A percentile compares a stretch with the other conserved stretches of the same genome.
Evolutionary conservation across 2,329 filamentous ascomycete genomes (phyloP).

Genomic region (Ciborinia camelliae): DNA sequence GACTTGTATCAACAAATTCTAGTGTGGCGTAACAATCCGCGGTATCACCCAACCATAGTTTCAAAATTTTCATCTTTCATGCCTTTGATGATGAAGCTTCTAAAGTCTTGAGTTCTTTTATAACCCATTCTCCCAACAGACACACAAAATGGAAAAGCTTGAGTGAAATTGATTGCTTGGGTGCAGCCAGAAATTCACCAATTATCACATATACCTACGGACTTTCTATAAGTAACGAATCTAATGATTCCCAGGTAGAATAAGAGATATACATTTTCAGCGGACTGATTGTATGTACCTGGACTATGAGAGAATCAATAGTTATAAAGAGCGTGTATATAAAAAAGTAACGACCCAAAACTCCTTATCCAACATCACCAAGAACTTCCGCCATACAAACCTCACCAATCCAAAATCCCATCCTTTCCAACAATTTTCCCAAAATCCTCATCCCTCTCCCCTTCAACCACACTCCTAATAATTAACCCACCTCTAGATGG

Average conservation of each 20-base stretch:
- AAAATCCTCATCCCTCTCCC: conserved; percentile 42
- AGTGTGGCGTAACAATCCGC: no score
- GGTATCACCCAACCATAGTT: no score
- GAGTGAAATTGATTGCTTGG: neutral
- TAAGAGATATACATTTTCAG: neutral
- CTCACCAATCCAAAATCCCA: conserved; percentile 2
- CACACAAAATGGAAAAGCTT: neutral
- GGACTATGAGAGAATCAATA: no score
- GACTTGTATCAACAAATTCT: no score
- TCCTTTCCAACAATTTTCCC: conserved; percentile 39
- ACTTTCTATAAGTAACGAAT: neutral
- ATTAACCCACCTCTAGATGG: conserved; percentile 40
- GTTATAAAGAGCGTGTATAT: neutral
- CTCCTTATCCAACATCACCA: neutral
- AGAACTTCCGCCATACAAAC: neutral
- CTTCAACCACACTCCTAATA: conserved; percentile 42
- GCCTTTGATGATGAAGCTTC: neutral
- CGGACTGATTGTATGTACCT: neutral
- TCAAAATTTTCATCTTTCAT: neutral
- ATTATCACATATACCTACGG: neutral
- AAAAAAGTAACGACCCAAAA: neutral
- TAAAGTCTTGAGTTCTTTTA: neutral
- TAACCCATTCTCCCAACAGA: neutral
- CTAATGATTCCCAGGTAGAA: neutral
- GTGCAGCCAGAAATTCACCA: neutral